Conservation (phyloP, 768 basidiomycete species). For the Boletellus ananas region DNA sequence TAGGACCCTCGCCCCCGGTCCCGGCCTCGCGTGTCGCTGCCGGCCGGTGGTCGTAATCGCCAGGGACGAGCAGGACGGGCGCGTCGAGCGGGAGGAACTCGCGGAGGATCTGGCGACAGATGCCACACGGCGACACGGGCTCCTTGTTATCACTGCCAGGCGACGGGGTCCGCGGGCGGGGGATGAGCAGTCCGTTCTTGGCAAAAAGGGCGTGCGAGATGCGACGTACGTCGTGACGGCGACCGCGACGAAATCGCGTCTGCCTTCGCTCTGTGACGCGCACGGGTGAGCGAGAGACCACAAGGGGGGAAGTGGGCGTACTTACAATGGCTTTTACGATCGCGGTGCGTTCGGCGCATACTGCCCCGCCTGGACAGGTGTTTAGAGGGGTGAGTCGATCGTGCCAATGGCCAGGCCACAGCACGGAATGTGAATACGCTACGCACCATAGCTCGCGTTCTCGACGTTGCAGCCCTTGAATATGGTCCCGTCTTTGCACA, state of each 20-base stretch:
- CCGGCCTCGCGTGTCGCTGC: background rate
- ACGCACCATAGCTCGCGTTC: conserved; percentile 87
- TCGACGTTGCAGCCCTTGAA: conserved; percentile 91
- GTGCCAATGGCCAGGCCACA: too few species aligned
- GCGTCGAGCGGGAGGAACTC: conserved; percentile 78
- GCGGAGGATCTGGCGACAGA: conserved; percentile 87
- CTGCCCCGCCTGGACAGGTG: conserved; percentile 56
- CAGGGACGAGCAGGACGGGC: conserved; percentile 70
- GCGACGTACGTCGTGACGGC: conserved; percentile 70
- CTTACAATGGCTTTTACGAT: conserved; percentile 91
- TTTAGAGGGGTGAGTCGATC: too few species aligned
- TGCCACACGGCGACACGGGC: conserved; percentile 82
- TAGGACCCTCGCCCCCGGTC: background rate
- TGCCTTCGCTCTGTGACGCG: conserved; percentile 69
- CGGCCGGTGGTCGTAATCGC: conserved; percentile 48
- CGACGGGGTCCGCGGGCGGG: too few species aligned
- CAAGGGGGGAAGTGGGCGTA: background rate
- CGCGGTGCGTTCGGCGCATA: conserved; percentile 94
- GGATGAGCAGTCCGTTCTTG: too few species aligned
- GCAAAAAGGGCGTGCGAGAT: too few species aligned
- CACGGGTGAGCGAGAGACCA: background rate
- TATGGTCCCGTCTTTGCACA: conserved; percentile 64
- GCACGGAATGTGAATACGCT: background rate
- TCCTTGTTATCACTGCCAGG: conserved; percentile 19
- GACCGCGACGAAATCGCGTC: conserved; percentile 62